phyloP scores from a whole-genome alignment of 2,329 filamentous ascomycete species.

The Paecilomyces fulvus region DNA sequence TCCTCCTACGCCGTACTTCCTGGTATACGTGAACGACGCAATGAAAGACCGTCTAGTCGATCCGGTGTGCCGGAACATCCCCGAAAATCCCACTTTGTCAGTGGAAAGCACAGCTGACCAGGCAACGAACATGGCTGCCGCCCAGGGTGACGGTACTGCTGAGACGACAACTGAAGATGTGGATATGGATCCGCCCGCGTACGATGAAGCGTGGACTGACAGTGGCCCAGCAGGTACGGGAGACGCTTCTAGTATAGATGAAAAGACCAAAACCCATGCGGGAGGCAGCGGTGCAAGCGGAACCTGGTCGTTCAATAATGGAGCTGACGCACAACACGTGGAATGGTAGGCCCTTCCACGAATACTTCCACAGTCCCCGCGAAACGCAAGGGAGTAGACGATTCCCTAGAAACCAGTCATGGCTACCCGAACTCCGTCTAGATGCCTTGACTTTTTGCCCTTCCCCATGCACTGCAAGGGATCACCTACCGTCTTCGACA shows the following conservation, averaged over 20 bases:
- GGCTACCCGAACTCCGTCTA: not conserved
- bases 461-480: not conserved
- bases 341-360: constrained; percentile 19
- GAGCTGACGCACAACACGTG: constrained; percentile 18
- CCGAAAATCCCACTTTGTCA: constrained; percentile 7
- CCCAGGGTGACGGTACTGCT: constrained; percentile 8
- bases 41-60: constrained; percentile 52
- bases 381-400: constrained; percentile 25
- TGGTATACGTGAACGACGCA: constrained; percentile 70
- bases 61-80: constrained; percentile 44
- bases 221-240: constrained; percentile 20
- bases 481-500: not conserved
- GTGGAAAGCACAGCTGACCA: not conserved
- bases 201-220: constrained; percentile 17
- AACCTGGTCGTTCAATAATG: constrained; percentile 8
- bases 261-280: constrained; percentile 3
- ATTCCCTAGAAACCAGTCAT: constrained; percentile 6
- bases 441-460: not conserved
- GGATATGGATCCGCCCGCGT: constrained; percentile 22
- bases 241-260: constrained; percentile 8
- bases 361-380: constrained; percentile 6
- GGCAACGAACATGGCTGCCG: constrained; percentile 6
- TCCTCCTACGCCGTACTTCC: constrained; percentile 69
- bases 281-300: constrained; percentile 4
- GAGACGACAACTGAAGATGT: constrained; percentile 12